Evolutionary conservation across 768 basidiomycete species (phyloP), one percentile per base, ranked within the genome.

Genomic region (Xanthoconium purpureum): DNA sequence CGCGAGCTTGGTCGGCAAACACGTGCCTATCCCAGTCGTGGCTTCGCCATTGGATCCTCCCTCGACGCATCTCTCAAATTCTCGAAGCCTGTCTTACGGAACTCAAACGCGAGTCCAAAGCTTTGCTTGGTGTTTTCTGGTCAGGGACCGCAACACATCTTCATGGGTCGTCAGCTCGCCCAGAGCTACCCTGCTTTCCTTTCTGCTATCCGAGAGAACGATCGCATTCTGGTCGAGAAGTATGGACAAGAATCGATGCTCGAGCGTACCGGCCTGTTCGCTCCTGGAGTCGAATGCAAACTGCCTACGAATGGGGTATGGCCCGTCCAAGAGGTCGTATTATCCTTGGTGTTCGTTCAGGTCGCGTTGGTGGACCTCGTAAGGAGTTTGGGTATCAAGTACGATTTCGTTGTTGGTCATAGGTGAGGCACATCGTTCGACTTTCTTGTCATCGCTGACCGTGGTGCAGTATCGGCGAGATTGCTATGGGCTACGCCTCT

Each of bases 401-500:
- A 73, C 17, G 66, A 75, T 33, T 68, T 59, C 15, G 74, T 74
- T 6, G 63, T 75, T 18, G 74, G 73, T 43, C 72, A 72, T 55
- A 68, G 71, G 72, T 67, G n/a, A 38, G 55, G 18, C 18, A 30
- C n/a, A 28, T 8, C 10, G 11, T 39, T 6, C 9, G 10, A 42
- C n/a, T 52, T 50, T 3, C 3, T 43, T 47, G 8, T 40, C 37
- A 15, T 28, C 35, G 37, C 52, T 71, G 46, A 64, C 44, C 12
- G n/a, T 38, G 44, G 11, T 24, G 52, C 18, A 64, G 61, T 61
- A 58, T 68, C n/a, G 72, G 73, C 30, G 73, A 75, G 48, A 71
- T 74, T 42, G 73, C 70, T 5, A 74, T 74, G 65, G 66, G 71
- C 40, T 75, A 75, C 29, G 72, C 73, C 13, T 69, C 74, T 2